phyloP scores from a whole-genome alignment of 2,329 filamentous ascomycete genomes.

The Rachicladosporium sp. region DNA sequence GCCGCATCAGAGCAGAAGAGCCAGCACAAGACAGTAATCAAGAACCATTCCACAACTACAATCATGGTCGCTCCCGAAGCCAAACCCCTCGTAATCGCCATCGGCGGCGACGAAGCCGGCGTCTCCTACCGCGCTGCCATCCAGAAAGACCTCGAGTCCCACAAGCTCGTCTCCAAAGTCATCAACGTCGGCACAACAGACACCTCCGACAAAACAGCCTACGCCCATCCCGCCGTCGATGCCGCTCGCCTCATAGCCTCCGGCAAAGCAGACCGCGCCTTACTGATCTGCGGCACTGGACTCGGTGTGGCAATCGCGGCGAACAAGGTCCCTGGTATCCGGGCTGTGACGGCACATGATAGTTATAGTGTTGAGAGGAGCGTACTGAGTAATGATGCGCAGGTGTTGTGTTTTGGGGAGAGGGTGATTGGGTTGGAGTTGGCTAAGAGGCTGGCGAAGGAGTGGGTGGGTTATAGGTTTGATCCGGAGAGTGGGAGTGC shows the following conservation, averaged over 20 bases:
- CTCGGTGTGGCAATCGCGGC: slow-evolving; percentile 79
- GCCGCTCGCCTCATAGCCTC: slow-evolving; percentile 53
- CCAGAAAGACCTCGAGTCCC: slow-evolving; percentile 56
- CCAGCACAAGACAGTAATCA: no score
- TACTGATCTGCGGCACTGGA: slow-evolving; percentile 76
- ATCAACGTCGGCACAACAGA: slow-evolving; percentile 62
- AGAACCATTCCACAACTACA: no score
- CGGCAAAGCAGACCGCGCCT: slow-evolving; percentile 60
- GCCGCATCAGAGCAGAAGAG: no score
- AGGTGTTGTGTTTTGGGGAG: slow-evolving; percentile 79
- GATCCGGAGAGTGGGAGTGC: slow-evolving; percentile 54
- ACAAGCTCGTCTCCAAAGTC: slow-evolving; percentile 54
- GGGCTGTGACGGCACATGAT: slow-evolving; percentile 83
- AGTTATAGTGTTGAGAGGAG: slow-evolving; percentile 72
- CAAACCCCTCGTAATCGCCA: slow-evolving; percentile 39
- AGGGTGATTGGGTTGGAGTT: slow-evolving; percentile 71
- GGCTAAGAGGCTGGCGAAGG: slow-evolving; percentile 60
- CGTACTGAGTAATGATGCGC: slow-evolving; percentile 72
- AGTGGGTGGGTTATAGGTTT: slow-evolving; percentile 78
- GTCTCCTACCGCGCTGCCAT: slow-evolving; percentile 67
- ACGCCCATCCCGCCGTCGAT: slow-evolving; percentile 64
- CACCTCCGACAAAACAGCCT: slow-evolving; percentile 62
- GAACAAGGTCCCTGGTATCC: slow-evolving; percentile 74
- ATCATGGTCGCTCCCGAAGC: slow-evolving; percentile 10
- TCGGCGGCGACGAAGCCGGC: slow-evolving; percentile 61